phyloP scores from a whole-genome alignment of 495 filamentous ascomycete species.

The Xylaria sp. region DNA sequence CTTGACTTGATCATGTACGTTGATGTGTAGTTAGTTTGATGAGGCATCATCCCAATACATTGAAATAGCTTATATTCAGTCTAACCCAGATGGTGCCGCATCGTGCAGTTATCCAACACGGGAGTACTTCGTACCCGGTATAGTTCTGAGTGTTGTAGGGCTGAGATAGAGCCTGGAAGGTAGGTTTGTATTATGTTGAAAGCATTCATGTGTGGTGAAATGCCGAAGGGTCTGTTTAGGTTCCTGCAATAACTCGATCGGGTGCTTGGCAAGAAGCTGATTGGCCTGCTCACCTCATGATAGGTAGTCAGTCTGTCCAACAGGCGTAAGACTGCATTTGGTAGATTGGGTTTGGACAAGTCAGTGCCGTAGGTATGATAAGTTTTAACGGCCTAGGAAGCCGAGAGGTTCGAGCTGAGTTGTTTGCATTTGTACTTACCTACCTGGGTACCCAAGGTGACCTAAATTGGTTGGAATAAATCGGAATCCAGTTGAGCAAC shows the following conservation, averaged over 20 bases:
- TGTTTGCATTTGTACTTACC: no score
- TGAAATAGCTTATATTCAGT: not conserved
- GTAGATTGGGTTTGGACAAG: not conserved
- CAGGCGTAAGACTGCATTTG: not conserved
- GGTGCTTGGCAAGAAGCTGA: slow-evolving; percentile 18
- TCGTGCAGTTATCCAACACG: not conserved
- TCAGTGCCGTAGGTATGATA: no score
- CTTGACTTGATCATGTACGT: not conserved
- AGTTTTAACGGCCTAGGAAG: not conserved
- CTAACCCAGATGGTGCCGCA: not conserved
- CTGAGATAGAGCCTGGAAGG: not conserved
- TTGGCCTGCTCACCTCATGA: not conserved
- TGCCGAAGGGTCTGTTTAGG: not conserved
- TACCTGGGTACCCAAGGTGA: no score
- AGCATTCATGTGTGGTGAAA: not conserved
- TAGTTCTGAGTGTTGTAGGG: not conserved
- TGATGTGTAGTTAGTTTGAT: not conserved
- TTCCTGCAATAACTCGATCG: not conserved
- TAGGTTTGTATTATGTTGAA: no score
- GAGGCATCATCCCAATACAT: not conserved
- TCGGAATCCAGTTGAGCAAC: no score
- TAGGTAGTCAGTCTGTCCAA: no score
- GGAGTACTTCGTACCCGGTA: not conserved
- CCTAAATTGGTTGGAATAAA: not conserved
- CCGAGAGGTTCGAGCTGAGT: not conserved